These are phyloP conservation scores for Globisporangium middletonii DNA, from an alignment of 352 stramenopile genomes.

Conservation along the genomic window DNA sequence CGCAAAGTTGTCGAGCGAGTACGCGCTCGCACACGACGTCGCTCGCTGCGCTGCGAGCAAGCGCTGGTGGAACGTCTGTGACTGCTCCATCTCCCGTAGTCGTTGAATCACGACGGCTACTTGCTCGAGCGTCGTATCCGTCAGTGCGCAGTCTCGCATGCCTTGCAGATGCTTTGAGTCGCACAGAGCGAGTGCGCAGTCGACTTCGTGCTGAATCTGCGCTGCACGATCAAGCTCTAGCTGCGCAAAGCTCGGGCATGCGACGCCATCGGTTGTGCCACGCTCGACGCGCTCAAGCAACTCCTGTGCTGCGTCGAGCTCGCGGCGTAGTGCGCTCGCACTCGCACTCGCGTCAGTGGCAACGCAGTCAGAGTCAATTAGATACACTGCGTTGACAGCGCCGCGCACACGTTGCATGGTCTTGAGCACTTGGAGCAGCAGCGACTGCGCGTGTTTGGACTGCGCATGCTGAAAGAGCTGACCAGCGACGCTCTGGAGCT, in stretches of 20 bases:
- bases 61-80: constrained; percentile 24
- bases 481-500: constrained; percentile 1
- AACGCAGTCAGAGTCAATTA: not conserved
- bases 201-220: constrained; percentile 3
- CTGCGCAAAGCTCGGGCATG: not conserved
- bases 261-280: not conserved
- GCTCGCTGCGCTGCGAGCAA: constrained; percentile 21
- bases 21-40: constrained; percentile 11
- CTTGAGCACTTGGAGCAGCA: not conserved
- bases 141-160: not conserved
- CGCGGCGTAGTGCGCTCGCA: not conserved
- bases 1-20: constrained; percentile 44
- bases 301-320: not conserved
- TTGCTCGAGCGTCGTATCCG: not conserved
- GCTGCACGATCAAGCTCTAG: not conserved
- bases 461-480: not conserved
- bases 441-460: not conserved
- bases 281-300: not conserved
- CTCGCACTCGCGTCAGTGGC: not conserved
- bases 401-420: not conserved
- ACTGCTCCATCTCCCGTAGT: constrained; percentile 25
- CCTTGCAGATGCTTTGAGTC: no score
- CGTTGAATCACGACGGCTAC: constrained; percentile 12
- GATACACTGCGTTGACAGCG: not conserved
- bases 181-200: not conserved